A percentile compares a stretch with the other conserved stretches of the same genome.
Conservation (phyloP, 768 basidiomycete species). For the Dacryopinax spathularia region DNA sequence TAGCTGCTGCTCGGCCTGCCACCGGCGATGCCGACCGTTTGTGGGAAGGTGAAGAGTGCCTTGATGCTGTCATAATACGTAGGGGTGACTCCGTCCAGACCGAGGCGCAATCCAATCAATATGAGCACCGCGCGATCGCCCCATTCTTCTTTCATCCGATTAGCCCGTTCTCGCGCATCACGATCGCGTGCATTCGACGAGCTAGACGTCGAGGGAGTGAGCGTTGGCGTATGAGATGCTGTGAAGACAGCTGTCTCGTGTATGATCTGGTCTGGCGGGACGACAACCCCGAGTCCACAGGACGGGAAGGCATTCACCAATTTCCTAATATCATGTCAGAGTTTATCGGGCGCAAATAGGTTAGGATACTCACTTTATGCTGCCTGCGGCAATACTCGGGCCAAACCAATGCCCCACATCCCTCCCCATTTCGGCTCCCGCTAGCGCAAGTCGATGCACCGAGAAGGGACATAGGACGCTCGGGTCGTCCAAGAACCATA, state of each 20-base stretch:
- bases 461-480: slow-evolving; percentile 75
- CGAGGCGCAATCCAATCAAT: slow-evolving; percentile 72
- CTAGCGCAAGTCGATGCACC: slow-evolving; percentile 89
- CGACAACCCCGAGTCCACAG: slow-evolving; percentile 62
- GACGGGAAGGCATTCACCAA: slow-evolving; percentile 68
- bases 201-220: neutral
- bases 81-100: slow-evolving; percentile 86
- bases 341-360: neutral
- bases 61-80: slow-evolving; percentile 82
- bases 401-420: slow-evolving; percentile 98
- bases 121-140: slow-evolving; percentile 74
- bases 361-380: slow-evolving; percentile 55
- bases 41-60: slow-evolving; percentile 81
- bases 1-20: slow-evolving; percentile 94
- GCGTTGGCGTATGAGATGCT: slow-evolving; percentile 35
- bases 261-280: slow-evolving; percentile 68
- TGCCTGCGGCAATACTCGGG: slow-evolving; percentile 92
- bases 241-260: slow-evolving; percentile 77
- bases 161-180: slow-evolving; percentile 4
- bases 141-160: slow-evolving; percentile 34
- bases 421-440: slow-evolving; percentile 88
- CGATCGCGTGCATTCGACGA: slow-evolving; percentile 8
- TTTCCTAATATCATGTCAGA: slow-evolving; percentile 33
- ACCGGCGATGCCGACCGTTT: slow-evolving; percentile 92
- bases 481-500: slow-evolving; percentile 92